Conservation (phyloP, 768 basidiomycete genomes). For the Myochromella boudieri region DNA sequence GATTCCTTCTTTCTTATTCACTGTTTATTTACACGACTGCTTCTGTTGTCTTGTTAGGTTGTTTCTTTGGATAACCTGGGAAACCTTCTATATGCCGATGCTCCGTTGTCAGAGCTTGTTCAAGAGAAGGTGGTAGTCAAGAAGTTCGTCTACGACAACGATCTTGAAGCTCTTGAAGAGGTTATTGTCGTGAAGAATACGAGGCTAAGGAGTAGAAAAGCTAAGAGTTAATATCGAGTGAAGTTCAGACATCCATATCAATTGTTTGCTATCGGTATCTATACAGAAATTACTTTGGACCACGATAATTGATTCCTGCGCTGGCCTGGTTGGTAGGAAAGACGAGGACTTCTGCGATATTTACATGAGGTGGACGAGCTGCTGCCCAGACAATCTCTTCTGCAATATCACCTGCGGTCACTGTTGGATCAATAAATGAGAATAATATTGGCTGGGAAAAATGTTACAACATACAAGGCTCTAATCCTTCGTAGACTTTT, state of each 20-base stretch:
- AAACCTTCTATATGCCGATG: slow-evolving; percentile 60
- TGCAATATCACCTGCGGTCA: slow-evolving; percentile 84
- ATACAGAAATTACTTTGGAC: slow-evolving; percentile 28
- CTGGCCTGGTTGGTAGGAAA: slow-evolving; percentile 82
- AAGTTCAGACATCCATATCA: slow-evolving; percentile 14
- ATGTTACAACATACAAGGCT: slow-evolving; percentile 64
- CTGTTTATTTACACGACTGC: slow-evolving; percentile 8
- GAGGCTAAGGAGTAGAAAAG: slow-evolving; percentile 55
- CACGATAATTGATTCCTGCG: slow-evolving; percentile 61
- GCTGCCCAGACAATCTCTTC: slow-evolving; percentile 99
- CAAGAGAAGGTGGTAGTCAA: slow-evolving; percentile 71
- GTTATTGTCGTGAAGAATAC: slow-evolving; percentile 48
- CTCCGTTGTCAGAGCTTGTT: slow-evolving; percentile 55
- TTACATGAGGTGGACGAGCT: slow-evolving; percentile 87
- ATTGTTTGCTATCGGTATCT: slow-evolving; percentile 17
- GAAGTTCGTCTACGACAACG: slow-evolving; percentile 80
- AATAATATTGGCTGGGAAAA: slow-evolving; percentile 5
- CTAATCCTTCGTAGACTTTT: slow-evolving; percentile 87
- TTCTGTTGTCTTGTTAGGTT: slow-evolving; percentile 36
- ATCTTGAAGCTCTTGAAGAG: slow-evolving; percentile 39
- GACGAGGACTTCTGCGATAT: slow-evolving; percentile 79
- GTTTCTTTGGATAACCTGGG: slow-evolving; percentile 69
- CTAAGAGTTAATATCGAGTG: slow-evolving; percentile 27
- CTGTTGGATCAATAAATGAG: slow-evolving; percentile 39
- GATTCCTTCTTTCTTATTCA: slow-evolving; percentile 11